Evolutionary conservation across 768 basidiomycete species (phyloP).

Genomic region (Lanmaoa rubissima): DNA sequence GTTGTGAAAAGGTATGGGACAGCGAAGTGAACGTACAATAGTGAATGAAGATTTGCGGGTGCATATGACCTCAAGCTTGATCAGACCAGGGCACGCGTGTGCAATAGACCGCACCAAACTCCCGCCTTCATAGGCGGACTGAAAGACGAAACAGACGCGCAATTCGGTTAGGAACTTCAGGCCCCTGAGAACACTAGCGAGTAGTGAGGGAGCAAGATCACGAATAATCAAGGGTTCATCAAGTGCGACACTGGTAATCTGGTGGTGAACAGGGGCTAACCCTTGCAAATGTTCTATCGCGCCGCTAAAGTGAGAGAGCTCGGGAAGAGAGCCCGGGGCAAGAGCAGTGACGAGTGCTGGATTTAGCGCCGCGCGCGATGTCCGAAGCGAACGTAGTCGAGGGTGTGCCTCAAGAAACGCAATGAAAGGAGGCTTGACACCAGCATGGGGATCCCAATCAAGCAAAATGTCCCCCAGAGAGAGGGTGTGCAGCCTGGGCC

Average conservation of each 20-base stretch:
- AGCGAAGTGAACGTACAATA: slow-evolving; percentile 43
- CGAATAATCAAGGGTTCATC: slow-evolving; percentile 66
- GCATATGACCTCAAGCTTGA: slow-evolving; percentile 63
- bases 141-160: slow-evolving; percentile 64
- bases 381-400: slow-evolving; percentile 45
- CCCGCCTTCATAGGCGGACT: slow-evolving; percentile 73
- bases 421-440: slow-evolving; percentile 57
- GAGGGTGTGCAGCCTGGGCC: slow-evolving; percentile 63
- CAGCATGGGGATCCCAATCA: slow-evolving; percentile 45
- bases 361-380: slow-evolving; percentile 53
- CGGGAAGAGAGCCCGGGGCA: slow-evolving; percentile 43
- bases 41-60: slow-evolving; percentile 70
- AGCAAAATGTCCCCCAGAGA: slow-evolving; percentile 65
- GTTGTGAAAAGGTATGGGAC: background rate
- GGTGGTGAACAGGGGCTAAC: slow-evolving; percentile 46
- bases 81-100: slow-evolving; percentile 61
- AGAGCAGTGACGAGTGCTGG: slow-evolving; percentile 53
- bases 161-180: slow-evolving; percentile 56
- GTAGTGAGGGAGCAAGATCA: slow-evolving; percentile 60
- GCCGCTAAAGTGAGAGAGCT: slow-evolving; percentile 61
- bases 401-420: slow-evolving; percentile 68
- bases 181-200: slow-evolving; percentile 58
- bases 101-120: slow-evolving; percentile 66
- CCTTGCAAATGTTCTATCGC: slow-evolving; percentile 66
- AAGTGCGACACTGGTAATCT: slow-evolving; percentile 56